Evolutionary conservation across 2,329 filamentous ascomycete species (phyloP), one percentile per base, ranked within the genome.

Genomic region (Zymoseptoria tritici): DNA sequence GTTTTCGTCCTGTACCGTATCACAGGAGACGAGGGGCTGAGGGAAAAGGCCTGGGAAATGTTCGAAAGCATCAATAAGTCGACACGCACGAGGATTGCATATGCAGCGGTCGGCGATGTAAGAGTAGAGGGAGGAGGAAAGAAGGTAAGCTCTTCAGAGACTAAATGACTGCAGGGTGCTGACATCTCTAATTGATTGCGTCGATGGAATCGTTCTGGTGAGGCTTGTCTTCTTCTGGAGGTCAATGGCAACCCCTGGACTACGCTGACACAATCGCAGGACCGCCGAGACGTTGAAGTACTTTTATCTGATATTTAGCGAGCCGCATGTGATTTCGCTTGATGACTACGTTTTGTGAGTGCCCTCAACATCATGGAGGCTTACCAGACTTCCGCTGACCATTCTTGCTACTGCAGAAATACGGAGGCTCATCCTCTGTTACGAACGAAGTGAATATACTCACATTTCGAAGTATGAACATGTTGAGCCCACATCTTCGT

Each of bases 1-100:
- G 83, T 94, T 2, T 93, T 90, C 73, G 83, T 91, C 70, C 83
- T 93, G 78, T 90, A 87, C 72, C 83, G 88, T 58, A 79, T 90
- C 60, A 91, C 88, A 0, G 88, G 87, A 26, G 84, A 89, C 63
- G 66, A 78, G 0, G 75, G 78, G 56, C 88, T 85, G 80, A 84
- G 84, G 69, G 81, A 87, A 60, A 85, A 85, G 70, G 88, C 87
- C 2, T 91, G 89, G 88, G 77, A 78, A 57, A 91, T 91, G 88
- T 91, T 90, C 70, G 72, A 82, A 58, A 80, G 83, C 8, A 80
- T 91, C 51, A 78, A 83, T 59, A 79, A 79, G 66, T 77, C 83
- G 66, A 89, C 87, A 11, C 79, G 79, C 24, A 85, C 87, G 0
- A 75, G 80, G 4, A 79, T 85, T 63, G 88, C 85, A 5, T 83